A percentile compares a stretch with the other conserved stretches of the same genome.
Conservation (phyloP, 768 basidiomycete species). For the Podaxis sp. region DNA sequence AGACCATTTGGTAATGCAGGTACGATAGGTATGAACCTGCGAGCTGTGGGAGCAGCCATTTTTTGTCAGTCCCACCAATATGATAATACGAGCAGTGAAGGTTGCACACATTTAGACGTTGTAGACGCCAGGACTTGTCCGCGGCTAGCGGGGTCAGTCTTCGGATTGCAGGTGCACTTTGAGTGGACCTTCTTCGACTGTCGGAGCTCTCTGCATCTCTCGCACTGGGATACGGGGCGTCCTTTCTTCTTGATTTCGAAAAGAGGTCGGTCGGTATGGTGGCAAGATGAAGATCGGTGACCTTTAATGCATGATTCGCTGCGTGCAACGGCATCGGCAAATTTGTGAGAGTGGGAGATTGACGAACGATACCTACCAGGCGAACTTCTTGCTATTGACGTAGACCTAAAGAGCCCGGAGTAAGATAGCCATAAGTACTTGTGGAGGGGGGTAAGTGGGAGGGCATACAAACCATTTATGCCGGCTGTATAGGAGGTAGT, state of each 20-base stretch:
- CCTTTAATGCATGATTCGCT: conserved; percentile 95
- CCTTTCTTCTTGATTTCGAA: conserved; percentile 95
- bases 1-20: conserved; percentile 75
- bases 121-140: conserved; percentile 30
- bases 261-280: conserved; percentile 83
- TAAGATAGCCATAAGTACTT: not conserved
- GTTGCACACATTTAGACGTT: conserved; percentile 35
- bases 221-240: conserved; percentile 86
- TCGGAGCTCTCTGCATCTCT: conserved; percentile 76
- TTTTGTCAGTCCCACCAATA: conserved; percentile 3
- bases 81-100: not conserved
- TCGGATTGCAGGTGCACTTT: conserved; percentile 68
- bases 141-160: conserved; percentile 27
- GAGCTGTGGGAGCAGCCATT: conserved; percentile 32
- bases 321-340: conserved; percentile 10
- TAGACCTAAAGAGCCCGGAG: conserved; percentile 45
- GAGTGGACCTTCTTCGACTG: conserved; percentile 79
- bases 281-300: conserved; percentile 85
- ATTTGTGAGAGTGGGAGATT: not conserved
- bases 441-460: not conserved
- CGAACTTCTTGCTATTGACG: conserved; percentile 71
- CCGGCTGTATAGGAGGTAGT: not conserved
- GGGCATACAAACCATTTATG: conserved; percentile 11
- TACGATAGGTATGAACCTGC: conserved; percentile 64
- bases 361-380: conserved; percentile 48